Evolutionary conservation across 352 stramenopile genomes (phyloP).

Genomic region (Phytophthora europaea): DNA sequence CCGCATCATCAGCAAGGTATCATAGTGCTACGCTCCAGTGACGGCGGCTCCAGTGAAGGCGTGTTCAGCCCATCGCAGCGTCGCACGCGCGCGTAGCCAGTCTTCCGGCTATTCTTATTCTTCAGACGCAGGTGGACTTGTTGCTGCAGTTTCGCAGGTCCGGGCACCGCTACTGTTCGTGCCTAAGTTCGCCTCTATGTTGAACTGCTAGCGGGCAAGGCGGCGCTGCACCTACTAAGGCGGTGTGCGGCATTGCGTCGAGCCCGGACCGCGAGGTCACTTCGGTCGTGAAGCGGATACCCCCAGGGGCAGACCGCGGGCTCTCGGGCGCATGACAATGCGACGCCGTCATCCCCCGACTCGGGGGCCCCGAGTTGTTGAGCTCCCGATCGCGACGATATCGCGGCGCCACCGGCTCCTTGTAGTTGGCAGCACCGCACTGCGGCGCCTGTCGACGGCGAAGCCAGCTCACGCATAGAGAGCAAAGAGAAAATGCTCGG

Average conservation of each 20-base stretch:
- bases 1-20: neutral
- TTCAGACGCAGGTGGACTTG: neutral
- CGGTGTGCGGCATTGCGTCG: neutral
- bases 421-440: neutral
- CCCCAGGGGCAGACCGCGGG: neutral
- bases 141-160: constrained; percentile 9
- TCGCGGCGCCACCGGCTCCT: constrained; percentile 2
- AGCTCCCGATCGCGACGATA: neutral
- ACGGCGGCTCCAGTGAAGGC: neutral
- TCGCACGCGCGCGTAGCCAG: constrained; percentile 8
- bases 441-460: neutral
- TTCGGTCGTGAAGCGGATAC: neutral
- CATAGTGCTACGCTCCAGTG: neutral
- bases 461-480: neutral
- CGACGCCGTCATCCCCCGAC: neutral
- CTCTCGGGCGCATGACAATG: neutral
- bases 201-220: neutral
- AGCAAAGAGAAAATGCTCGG: neutral
- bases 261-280: neutral
- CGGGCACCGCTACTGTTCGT: neutral
- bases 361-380: neutral
- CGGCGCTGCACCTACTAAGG: neutral
- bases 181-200: neutral
- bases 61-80: constrained; percentile 9
- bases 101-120: constrained; percentile 6